Evolutionary conservation across 2,329 filamentous ascomycete species (phyloP), one percentile per base, ranked within the genome.

Genomic region (Venturia effusa): DNA sequence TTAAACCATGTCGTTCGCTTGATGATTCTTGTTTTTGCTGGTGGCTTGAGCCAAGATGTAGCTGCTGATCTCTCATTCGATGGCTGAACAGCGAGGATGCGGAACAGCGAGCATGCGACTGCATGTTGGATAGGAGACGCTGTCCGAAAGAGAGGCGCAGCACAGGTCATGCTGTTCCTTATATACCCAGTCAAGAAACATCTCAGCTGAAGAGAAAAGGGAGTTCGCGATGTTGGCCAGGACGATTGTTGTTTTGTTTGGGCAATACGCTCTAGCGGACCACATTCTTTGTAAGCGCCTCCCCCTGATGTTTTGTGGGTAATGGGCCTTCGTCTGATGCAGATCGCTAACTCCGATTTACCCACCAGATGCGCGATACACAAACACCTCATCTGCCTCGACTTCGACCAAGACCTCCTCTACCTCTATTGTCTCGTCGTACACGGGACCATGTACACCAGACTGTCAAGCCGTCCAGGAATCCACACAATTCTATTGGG

Each of bases 401-500:
- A n/a, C 41, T 19, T 43, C 41, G 5, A n/a, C 17, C 41, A 43
- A 17, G 4, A 19, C 41, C 17, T 24, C 43, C 11, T 48, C 43
- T 11, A 48, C n/a, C 43, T 48, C 43, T 10, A 48, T 48, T n/a
- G 11, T n/a, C 19, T 48, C 43, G 4, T 48, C 43, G 43, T 24
- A 48, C 24, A 24, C 43, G 24, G 43, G 43, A 22, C 1, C 43
- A 48, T 48, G 43, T 24, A 48, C 43, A n/a, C 43, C 43, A 48
- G 43, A 5, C 22, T 48, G 43, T 48, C n/a, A 24, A 48, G 43
- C 43, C 2, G 13, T 48, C 5, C 43, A 48, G n/a, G 43, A 48
- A 3, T 48, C 43, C n/a, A 48, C 43, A 8, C 19, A 61, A 24
- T 62, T 34, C 27, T 45, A 8, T 11, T 66, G 65, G 65, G 48